Percentiles rank a stretch among this genome's conserved stretches.
Evolutionary conservation across 2,329 filamentous ascomycete genomes (phyloP).

Genomic region (Pyrenochaeta sp.): DNA sequence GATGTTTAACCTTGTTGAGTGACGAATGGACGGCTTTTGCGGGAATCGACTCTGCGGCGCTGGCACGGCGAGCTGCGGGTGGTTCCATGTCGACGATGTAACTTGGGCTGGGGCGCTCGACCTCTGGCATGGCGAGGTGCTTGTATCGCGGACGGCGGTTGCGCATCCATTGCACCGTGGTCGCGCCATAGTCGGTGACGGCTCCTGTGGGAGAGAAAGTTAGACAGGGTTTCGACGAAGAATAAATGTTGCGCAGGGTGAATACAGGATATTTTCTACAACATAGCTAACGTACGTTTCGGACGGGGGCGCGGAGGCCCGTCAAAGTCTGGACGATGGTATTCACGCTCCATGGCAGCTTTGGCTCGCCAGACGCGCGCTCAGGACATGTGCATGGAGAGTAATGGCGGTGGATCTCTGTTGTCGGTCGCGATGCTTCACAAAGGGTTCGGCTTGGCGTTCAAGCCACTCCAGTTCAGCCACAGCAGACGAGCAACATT

Average conservation of each 20-base stretch:
- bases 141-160: conserved; percentile 79
- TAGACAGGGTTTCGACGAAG: conserved; percentile 1
- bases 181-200: conserved; percentile 92
- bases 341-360: conserved; percentile 46
- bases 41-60: conserved; percentile 85
- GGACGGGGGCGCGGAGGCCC: conserved; percentile 43
- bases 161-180: conserved; percentile 89
- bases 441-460: conserved; percentile 6
- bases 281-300: conserved; percentile 40
- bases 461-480: conserved; percentile 6
- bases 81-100: conserved; percentile 94
- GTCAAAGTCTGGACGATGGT: conserved; percentile 44
- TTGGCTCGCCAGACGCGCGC: conserved; percentile 7
- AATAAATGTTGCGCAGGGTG: too few species aligned
- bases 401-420: too few species aligned
- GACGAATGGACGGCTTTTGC: conserved; percentile 98
- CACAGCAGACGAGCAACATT: conserved; percentile 13
- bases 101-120: conserved; percentile 84
- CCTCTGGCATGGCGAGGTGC: conserved; percentile 73
- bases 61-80: conserved; percentile 75
- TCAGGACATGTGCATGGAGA: conserved; percentile 11
- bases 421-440: conserved; percentile 1
- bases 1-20: conserved; percentile 96
- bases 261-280: too few species aligned
- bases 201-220: conserved; percentile 65